phyloP scores from a whole-genome alignment of 108 stramenopile species.

The Nitzschia sp. region DNA sequence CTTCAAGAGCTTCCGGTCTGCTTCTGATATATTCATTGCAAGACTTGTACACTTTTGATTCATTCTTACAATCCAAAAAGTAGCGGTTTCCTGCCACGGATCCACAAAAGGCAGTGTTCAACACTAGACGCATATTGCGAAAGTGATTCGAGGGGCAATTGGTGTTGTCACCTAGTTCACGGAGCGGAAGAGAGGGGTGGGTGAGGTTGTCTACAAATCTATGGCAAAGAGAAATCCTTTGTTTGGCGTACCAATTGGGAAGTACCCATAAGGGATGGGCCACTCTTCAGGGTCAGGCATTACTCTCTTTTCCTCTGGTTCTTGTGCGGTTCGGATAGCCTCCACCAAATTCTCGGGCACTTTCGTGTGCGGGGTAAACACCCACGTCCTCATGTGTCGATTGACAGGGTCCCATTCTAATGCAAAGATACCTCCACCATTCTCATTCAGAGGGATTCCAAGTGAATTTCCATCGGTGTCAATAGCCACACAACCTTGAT shows the following conservation, averaged over 20 bases:
- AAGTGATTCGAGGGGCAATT: slow-evolving; percentile 77
- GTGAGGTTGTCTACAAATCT: neutral
- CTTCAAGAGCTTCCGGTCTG: slow-evolving; percentile 66
- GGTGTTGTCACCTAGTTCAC: slow-evolving; percentile 54
- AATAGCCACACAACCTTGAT: slow-evolving; percentile 89
- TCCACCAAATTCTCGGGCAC: slow-evolving; percentile 72
- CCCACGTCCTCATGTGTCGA: slow-evolving; percentile 85
- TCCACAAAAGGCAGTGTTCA: slow-evolving; percentile 89
- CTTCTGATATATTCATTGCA: slow-evolving; percentile 81
- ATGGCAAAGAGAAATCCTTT: neutral
- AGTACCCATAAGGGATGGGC: slow-evolving; percentile 85
- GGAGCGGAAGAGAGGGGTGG: neutral
- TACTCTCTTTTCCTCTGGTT: slow-evolving; percentile 43
- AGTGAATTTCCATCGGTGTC: slow-evolving; percentile 59
- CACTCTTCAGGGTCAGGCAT: slow-evolving; percentile 80
- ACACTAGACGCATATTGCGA: slow-evolving; percentile 82
- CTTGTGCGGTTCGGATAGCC: slow-evolving; percentile 60
- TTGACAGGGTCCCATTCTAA: slow-evolving; percentile 89
- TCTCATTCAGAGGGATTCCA: slow-evolving; percentile 76
- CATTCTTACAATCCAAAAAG: slow-evolving; percentile 63
- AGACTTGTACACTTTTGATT: slow-evolving; percentile 54
- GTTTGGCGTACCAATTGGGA: slow-evolving; percentile 59
- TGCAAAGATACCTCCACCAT: slow-evolving; percentile 85
- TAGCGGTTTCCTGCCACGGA: slow-evolving; percentile 83
- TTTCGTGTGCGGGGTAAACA: slow-evolving; percentile 70